phyloP scores from a whole-genome alignment of 1,284 basidiomycete species.

The Tilletia indica region DNA sequence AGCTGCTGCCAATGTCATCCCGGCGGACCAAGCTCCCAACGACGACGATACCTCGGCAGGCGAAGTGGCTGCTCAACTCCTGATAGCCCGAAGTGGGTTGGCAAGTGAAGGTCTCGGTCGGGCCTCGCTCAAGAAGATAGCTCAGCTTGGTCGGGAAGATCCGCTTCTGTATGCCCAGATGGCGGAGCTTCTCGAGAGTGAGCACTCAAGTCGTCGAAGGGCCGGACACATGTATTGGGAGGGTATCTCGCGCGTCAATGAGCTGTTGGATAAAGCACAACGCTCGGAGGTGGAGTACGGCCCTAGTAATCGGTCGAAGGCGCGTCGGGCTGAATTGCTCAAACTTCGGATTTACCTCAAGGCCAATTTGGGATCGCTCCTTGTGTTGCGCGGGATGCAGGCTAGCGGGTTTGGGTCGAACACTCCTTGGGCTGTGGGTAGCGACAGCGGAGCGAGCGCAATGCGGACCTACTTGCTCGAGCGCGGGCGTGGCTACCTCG shows the following conservation, averaged over 20 bases:
- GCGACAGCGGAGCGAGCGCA: constrained; percentile 3
- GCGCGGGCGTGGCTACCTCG: constrained; percentile 34
- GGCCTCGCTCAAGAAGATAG: constrained; percentile 3
- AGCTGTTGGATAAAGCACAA: not conserved
- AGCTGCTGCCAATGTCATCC: not conserved
- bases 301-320: not conserved
- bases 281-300: not conserved
- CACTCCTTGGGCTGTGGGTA: constrained; percentile 7
- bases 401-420: not conserved
- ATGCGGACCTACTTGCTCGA: constrained; percentile 25
- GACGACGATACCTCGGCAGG: not conserved
- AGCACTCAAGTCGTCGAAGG: constrained; percentile 22
- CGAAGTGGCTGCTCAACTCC: constrained; percentile 2
- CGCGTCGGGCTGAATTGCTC: constrained; percentile 18
- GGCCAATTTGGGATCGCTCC: constrained; percentile 24
- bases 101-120: constrained; percentile 8
- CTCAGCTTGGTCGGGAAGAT: constrained; percentile 23
- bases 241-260: constrained; percentile 8
- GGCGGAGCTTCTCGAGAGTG: constrained; percentile 41
- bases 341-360: constrained; percentile 21
- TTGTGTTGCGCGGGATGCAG: constrained; percentile 22
- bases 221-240: constrained; percentile 17
- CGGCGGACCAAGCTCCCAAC: constrained; percentile 2
- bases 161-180: constrained; percentile 42
- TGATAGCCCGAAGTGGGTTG: constrained; percentile 10